phyloP scores from a whole-genome alignment of 257 asterid species.

The Solanum pinnatisectum region DNA sequence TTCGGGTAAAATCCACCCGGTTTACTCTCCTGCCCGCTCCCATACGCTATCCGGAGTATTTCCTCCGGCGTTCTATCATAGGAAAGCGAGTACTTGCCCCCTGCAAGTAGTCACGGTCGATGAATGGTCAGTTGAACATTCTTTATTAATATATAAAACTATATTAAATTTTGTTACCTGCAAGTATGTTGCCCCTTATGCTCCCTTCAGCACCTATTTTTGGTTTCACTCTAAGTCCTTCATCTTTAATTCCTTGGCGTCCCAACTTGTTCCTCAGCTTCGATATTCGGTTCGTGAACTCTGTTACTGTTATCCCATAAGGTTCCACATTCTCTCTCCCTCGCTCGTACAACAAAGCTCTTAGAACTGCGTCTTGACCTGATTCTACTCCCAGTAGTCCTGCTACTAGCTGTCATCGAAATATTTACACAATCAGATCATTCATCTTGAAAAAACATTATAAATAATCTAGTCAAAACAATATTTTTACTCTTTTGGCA shows the following conservation, averaged over 20 bases:
- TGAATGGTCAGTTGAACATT: neutral
- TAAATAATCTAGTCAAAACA: neutral
- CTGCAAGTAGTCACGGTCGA: slow-evolving; percentile 6
- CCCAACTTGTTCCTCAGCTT: slow-evolving; percentile 48
- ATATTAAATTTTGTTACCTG: neutral
- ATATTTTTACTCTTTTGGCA: slow-evolving; percentile 24
- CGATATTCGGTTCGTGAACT: slow-evolving; percentile 42
- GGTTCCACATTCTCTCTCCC: slow-evolving; percentile 26
- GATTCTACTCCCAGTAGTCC: slow-evolving; percentile 63
- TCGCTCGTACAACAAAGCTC: slow-evolving; percentile 39
- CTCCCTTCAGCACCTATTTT: slow-evolving; percentile 48
- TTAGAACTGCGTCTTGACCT: slow-evolving; percentile 61
- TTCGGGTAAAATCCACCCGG: slow-evolving; percentile 82
- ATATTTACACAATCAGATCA: neutral
- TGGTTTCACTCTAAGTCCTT: slow-evolving; percentile 47
- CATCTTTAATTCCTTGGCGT: slow-evolving; percentile 48
- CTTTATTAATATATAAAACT: neutral
- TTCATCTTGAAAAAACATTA: neutral
- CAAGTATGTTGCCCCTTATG: slow-evolving; percentile 29
- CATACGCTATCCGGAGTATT: slow-evolving; percentile 61
- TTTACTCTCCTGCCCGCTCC: slow-evolving; percentile 34
- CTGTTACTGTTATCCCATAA: slow-evolving; percentile 37
- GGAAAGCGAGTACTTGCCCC: slow-evolving; percentile 35
- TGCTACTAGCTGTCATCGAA: slow-evolving; percentile 35
- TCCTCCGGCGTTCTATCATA: slow-evolving; percentile 60